Conservation (phyloP, 345 rosid species). For the Eucalyptus erythrocorys region DNA sequence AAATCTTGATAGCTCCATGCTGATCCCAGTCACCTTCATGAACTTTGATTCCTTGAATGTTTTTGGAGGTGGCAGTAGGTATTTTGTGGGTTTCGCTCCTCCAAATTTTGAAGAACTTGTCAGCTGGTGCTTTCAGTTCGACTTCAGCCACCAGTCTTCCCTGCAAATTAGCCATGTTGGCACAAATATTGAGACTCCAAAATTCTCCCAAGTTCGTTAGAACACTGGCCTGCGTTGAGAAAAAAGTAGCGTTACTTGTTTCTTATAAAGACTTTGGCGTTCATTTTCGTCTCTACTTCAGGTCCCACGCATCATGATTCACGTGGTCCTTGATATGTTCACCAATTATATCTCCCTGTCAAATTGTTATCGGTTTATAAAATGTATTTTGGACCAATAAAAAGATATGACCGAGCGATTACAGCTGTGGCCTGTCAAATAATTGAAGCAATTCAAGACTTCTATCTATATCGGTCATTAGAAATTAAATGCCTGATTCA, state of each 20-base stretch:
- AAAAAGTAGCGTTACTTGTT: not conserved
- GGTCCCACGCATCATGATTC: not conserved
- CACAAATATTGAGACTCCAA: not conserved
- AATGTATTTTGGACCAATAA: too few relatives aligned
- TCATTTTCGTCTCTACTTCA: not conserved
- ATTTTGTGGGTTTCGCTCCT: not conserved
- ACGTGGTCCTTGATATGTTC: not conserved
- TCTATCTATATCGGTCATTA: not conserved
- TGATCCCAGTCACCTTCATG: conserved; percentile 26
- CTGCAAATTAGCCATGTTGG: not conserved
- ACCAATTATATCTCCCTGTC: not conserved
- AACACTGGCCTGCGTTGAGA: not conserved
- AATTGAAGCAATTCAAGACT: not conserved
- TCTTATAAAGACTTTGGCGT: not conserved
- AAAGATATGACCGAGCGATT: too few relatives aligned
- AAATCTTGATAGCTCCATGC: conserved; percentile 9
- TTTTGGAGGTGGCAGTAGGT: not conserved
- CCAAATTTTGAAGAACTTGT: conserved; percentile 1
- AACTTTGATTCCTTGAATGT: conserved; percentile 3
- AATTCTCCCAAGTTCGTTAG: not conserved
- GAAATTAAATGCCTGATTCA: not conserved
- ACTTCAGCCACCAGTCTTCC: conserved; percentile 1
- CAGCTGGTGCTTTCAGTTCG: conserved; percentile 11
- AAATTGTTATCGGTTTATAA: not conserved
- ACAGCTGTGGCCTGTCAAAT: not conserved